Base-by-base conservation (phyloP, 2,329 filamentous ascomycete genomes). In the Colletotrichum endophyticum region DNA sequence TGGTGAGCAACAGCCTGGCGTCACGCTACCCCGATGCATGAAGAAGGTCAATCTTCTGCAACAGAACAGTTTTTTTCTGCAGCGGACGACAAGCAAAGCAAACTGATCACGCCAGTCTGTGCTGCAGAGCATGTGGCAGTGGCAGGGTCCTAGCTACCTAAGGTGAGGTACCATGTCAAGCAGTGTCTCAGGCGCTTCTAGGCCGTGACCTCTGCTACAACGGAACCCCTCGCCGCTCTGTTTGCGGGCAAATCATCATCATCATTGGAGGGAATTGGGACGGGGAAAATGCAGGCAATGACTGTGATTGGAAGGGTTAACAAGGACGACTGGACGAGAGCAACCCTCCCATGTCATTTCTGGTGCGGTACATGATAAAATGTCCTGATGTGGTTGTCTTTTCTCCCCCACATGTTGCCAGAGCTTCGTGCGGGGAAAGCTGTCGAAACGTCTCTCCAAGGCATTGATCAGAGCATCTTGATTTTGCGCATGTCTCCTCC, bases 401-500 rank as follows among this genome's bases (percentile, higher is more conserved):
- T 63, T 28, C 70, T 64, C 49, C 73, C 73, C 73, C 73, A 76
- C 70, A 73, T 61, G 70, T 66, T 70, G 73, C 32, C 70, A 70
- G 70, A 73, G 73, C 73, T 76, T 70, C 64, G 64, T 76, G 73
- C 73, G 73, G 73, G 73, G 73, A 69, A 73, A 70, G 57, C 64
- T 69, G 49, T 34, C 25, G 53, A 32, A 63, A 34, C 56, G 30
- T n/a, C 66, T 39, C 66, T 59, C 22, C 56, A 57, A 56, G 30
- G 19, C 32, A 39, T 53, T 63, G 63, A 25, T 49, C 62, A 32
- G 32, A 32, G 56, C 27, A 28, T 27, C 36, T n/a, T 63, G 56
- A 39, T 73, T 68, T 25, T 70, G 49, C 57, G 66, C 28, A 44
- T 57, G 34, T 34, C 7, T 27, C 1, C 66, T 63, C 53, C 5